A percentile compares a stretch with the other conserved stretches of the same genome.
These are phyloP conservation scores for Trapa incisa DNA, from an alignment of 345 rosid species.

Conservation along the genomic window DNA sequence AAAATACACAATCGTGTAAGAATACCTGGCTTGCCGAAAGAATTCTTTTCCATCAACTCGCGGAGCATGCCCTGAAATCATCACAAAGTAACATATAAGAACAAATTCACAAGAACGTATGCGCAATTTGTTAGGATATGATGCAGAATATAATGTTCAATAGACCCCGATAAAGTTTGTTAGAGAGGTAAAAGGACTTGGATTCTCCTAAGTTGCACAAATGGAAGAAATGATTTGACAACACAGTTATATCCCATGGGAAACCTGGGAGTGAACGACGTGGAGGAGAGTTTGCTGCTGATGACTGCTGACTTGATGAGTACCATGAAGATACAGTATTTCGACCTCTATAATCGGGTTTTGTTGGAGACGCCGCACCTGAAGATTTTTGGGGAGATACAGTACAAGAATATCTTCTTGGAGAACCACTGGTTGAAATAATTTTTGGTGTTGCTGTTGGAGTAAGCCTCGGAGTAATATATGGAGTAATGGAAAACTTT, in stretches of 20 bases:
- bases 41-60: constrained; percentile 94
- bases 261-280: constrained; percentile 66
- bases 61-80: constrained; percentile 35
- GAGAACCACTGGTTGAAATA: constrained; percentile 50
- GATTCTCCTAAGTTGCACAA: neutral
- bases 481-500: constrained; percentile 62
- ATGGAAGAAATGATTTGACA: constrained; percentile 2
- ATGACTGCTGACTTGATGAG: constrained; percentile 83
- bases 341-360: constrained; percentile 39
- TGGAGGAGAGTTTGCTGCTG: constrained; percentile 85
- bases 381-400: constrained; percentile 60
- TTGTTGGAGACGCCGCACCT: constrained; percentile 56
- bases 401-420: constrained; percentile 55
- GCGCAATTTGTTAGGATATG: neutral
- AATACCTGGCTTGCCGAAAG: constrained; percentile 89
- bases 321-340: constrained; percentile 54
- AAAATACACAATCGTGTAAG: constrained; percentile 4
- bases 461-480: constrained; percentile 67
- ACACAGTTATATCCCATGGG: neutral
- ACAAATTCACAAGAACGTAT: neutral
- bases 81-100: neutral
- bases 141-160: neutral
- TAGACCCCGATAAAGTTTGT: neutral
- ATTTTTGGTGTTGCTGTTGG: constrained; percentile 76
- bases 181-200: neutral